A percentile compares a stretch with the other conserved stretches of the same genome.
phyloP scores from a whole-genome alignment of 2,329 filamentous ascomycete species.

The Aspergillus udagawae region DNA sequence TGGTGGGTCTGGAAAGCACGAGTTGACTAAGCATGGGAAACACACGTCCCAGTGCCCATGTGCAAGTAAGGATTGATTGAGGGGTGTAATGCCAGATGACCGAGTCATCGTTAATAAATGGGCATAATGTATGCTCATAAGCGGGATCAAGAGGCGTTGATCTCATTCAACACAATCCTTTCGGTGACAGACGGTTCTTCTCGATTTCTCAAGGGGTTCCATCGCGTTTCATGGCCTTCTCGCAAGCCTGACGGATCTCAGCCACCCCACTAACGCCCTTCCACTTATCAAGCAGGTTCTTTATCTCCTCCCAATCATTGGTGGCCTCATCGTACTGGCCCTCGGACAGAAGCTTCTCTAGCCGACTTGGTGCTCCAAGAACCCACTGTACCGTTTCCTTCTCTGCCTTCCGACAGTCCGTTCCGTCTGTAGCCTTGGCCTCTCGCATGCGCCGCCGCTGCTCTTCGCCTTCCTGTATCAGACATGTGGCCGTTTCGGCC shows the following conservation, averaged over 20 bases:
- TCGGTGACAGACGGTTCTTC: not conserved
- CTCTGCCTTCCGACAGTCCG: conserved; percentile 24
- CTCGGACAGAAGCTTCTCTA: conserved; percentile 36
- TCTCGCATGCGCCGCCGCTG: conserved; percentile 26
- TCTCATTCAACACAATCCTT: not conserved
- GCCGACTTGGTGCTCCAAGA: conserved; percentile 36
- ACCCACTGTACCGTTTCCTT: conserved; percentile 46
- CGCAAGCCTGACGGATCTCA: conserved; percentile 38
- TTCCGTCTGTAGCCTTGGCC: conserved; percentile 16
- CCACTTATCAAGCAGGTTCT: conserved; percentile 39
- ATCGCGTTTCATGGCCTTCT: conserved; percentile 31
- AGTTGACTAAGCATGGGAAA: not conserved
- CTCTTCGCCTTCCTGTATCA: conserved; percentile 40
- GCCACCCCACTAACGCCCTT: conserved; percentile 40
- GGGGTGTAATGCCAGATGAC: not conserved
- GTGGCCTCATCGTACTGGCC: conserved; percentile 38
- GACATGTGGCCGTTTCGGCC: conserved; percentile 38
- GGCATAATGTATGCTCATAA: not conserved
- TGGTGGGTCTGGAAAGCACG: not conserved
- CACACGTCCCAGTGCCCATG: not conserved
- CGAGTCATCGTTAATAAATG: not conserved
- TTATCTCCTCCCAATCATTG: conserved; percentile 41
- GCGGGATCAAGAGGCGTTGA: not conserved
- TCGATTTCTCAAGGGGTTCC: conserved; percentile 21
- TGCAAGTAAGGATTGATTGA: too few species aligned